Conservation (phyloP, 2,329 filamentous ascomycete genomes). For the Paraconiothyrium sp. region DNA sequence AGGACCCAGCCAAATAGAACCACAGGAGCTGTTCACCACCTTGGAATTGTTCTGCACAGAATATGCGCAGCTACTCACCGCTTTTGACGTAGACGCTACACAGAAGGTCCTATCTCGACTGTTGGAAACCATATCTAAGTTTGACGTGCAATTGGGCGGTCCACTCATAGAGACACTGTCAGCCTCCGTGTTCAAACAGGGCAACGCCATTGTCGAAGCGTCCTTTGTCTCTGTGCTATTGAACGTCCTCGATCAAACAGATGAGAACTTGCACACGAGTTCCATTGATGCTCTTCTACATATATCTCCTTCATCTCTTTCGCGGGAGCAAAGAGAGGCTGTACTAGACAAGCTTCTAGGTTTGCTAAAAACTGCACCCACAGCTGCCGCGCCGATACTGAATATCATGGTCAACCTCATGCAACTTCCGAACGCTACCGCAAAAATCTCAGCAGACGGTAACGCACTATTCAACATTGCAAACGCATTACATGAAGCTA, state of each 20-base stretch:
- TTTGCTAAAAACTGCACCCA: constrained; percentile 22
- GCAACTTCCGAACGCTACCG: constrained; percentile 47
- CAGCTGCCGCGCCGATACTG: constrained; percentile 25
- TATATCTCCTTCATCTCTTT: constrained; percentile 35
- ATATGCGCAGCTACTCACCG: constrained; percentile 36
- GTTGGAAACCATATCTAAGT: constrained; percentile 27
- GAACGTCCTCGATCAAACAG: constrained; percentile 21
- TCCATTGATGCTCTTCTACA: constrained; percentile 33
- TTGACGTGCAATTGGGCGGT: constrained; percentile 19
- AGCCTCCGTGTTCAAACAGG: constrained; percentile 32
- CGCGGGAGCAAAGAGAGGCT: constrained; percentile 44
- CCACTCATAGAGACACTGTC: constrained; percentile 31
- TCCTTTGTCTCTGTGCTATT: constrained; percentile 34
- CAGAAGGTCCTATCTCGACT: constrained; percentile 30
- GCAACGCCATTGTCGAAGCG: constrained; percentile 29
- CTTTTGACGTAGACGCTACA: constrained; percentile 27
- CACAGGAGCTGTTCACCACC: constrained; percentile 27
- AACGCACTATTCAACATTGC: constrained; percentile 39
- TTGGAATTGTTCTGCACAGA: constrained; percentile 39
- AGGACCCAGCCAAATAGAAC: constrained; percentile 23
- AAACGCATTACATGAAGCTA: constrained; percentile 31
- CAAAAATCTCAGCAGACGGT: constrained; percentile 42
- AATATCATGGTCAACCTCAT: constrained; percentile 45
- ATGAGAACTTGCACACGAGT: constrained; percentile 20
- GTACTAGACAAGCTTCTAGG: constrained; percentile 40